A percentile compares a stretch with the other conserved stretches of the same genome.
Evolutionary conservation across 2,329 filamentous ascomycete genomes (phyloP).

Genomic region (Nannizzia gypsea): DNA sequence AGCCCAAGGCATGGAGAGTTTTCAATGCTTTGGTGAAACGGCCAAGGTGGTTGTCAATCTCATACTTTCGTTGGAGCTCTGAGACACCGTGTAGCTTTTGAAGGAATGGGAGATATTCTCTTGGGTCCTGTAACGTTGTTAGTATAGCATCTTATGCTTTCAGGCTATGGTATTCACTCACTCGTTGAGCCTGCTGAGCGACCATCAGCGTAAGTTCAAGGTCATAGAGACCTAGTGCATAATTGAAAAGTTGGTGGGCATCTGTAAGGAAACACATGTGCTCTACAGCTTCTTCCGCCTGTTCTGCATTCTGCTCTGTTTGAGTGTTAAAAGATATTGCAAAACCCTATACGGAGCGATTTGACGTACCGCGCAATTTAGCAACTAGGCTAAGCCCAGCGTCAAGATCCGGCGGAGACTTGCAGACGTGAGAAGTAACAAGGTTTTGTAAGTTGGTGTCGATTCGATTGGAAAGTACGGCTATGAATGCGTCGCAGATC

Average conservation of each 20-base stretch:
- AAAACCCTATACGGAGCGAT: neutral
- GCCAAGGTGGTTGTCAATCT: conserved; percentile 78
- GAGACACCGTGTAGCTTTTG: conserved; percentile 70
- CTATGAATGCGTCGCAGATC: conserved; percentile 75
- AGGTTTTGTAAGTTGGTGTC: conserved; percentile 70
- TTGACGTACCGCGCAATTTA: conserved; percentile 44
- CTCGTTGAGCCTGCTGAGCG: conserved; percentile 86
- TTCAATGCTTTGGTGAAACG: conserved; percentile 64
- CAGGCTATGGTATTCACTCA: conserved; percentile 17
- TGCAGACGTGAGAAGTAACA: conserved; percentile 90
- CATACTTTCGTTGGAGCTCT: conserved; percentile 59
- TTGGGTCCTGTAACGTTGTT: conserved; percentile 49
- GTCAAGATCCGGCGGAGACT: conserved; percentile 77
- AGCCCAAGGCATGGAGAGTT: conserved; percentile 61
- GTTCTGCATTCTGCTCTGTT: conserved; percentile 48
- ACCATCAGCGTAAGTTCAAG: conserved; percentile 81
- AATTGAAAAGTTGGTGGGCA: conserved; percentile 81
- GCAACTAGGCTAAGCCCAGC: conserved; percentile 72
- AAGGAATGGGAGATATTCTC: conserved; percentile 91
- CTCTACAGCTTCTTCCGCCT: conserved; percentile 81
- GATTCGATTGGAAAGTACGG: conserved; percentile 51
- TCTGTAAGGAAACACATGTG: conserved; percentile 97
- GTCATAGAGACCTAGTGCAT: conserved; percentile 81
- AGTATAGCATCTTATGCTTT: neutral
- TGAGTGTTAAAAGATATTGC: neutral